Percentiles rank a stretch among this genome's conserved stretches.
These are phyloP conservation scores for Tuber magnatum DNA, from an alignment of 495 filamentous ascomycete genomes.

Conservation along the genomic window DNA sequence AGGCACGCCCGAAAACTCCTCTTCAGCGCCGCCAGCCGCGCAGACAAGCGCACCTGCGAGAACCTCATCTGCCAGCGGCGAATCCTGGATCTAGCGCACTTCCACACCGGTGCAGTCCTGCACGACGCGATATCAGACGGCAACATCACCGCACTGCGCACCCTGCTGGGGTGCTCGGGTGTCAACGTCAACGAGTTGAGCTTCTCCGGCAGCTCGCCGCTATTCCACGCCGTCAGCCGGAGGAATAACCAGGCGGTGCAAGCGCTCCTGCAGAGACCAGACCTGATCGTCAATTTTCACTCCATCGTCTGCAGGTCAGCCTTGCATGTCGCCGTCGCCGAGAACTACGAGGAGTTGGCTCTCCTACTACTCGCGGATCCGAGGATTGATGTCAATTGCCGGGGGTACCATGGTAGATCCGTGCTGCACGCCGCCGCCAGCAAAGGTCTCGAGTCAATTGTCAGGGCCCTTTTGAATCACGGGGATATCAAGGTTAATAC, in stretches of 20 bases:
- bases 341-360: neutral
- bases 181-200: neutral
- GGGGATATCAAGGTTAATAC: neutral
- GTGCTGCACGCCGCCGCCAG: neutral
- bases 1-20: neutral
- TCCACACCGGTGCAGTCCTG: neutral
- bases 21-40: neutral
- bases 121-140: neutral
- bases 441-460: neutral
- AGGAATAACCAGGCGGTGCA: neutral
- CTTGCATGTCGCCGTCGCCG: neutral
- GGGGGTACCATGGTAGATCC: neutral
- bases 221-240: neutral
- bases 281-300: neutral
- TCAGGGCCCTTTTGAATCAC: neutral
- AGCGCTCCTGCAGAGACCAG: neutral
- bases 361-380: conserved; percentile 3
- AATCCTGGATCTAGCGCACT: neutral
- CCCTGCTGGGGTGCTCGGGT: neutral
- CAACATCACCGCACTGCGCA: neutral
- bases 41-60: neutral
- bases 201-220: neutral
- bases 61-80: neutral
- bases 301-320: neutral
- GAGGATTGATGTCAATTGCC: neutral